phyloP scores from a whole-genome alignment of 306 rosid species.

The Quercus ilex region DNA sequence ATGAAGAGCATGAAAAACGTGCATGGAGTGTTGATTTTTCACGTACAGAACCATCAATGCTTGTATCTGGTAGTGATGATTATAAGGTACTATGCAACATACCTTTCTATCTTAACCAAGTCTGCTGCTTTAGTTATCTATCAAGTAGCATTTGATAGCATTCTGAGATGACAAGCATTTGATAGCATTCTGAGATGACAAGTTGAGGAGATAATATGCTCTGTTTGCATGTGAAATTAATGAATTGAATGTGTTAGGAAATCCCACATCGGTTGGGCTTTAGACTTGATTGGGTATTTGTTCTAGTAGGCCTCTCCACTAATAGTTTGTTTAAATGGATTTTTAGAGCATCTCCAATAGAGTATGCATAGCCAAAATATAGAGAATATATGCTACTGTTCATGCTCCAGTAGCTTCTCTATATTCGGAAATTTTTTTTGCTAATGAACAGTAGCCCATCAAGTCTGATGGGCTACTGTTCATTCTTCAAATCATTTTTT shows the following conservation, averaged over 20 bases:
- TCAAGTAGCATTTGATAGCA: not conserved
- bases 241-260: not conserved
- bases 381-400: too few species aligned
- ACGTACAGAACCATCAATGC: conserved; percentile 90
- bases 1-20: conserved; percentile 98
- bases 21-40: conserved; percentile 99
- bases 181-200: not conserved
- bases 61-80: conserved; percentile 97
- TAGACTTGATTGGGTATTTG: not conserved
- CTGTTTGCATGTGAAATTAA: not conserved
- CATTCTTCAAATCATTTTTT: too few species aligned
- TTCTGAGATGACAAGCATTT: not conserved
- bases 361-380: too few species aligned
- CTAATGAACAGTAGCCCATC: too few species aligned
- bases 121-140: conserved; percentile 13
- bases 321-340: not conserved
- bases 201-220: not conserved
- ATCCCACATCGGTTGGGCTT: not conserved
- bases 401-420: too few species aligned
- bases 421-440: too few species aligned
- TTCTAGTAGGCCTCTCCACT: not conserved
- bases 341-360: too few species aligned
- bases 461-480: too few species aligned
- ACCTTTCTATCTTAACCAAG: conserved; percentile 8
- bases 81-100: conserved; percentile 63